These are phyloP conservation scores for Geranium brycei DNA, from an alignment of 345 rosid genomes.

Conservation along the genomic window DNA sequence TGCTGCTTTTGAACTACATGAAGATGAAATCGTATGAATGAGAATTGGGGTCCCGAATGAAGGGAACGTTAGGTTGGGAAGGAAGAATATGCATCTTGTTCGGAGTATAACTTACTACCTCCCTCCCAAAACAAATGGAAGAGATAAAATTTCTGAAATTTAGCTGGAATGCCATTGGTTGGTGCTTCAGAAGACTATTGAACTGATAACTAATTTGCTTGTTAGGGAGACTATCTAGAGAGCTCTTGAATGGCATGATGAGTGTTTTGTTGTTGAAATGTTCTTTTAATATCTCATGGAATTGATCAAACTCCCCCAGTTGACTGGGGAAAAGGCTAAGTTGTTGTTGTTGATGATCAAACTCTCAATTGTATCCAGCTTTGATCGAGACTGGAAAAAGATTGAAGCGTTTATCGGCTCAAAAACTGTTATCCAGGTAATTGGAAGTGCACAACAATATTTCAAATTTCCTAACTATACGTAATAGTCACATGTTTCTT, in stretches of 20 bases:
- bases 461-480: no score
- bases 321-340: no score
- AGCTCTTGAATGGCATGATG: no score
- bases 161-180: neutral
- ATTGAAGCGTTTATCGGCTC: constrained; percentile 85
- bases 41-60: neutral
- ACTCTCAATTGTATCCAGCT: constrained; percentile 24
- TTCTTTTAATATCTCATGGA: no score
- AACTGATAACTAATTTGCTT: neutral
- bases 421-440: constrained; percentile 80
- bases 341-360: neutral
- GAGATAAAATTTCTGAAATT: neutral
- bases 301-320: no score
- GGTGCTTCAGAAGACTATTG: neutral
- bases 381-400: constrained; percentile 92
- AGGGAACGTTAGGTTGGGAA: neutral
- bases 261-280: no score
- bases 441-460: neutral
- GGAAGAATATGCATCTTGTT: no score
- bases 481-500: no score
- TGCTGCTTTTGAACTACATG: neutral
- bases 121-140: neutral
- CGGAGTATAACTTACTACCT: no score
- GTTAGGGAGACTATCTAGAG: neutral
- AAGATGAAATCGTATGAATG: neutral